Percentiles rank a stretch among this genome's conserved stretches.
Conservation (phyloP, 2,329 filamentous ascomycete genomes). For the Diplodia intermedia region DNA sequence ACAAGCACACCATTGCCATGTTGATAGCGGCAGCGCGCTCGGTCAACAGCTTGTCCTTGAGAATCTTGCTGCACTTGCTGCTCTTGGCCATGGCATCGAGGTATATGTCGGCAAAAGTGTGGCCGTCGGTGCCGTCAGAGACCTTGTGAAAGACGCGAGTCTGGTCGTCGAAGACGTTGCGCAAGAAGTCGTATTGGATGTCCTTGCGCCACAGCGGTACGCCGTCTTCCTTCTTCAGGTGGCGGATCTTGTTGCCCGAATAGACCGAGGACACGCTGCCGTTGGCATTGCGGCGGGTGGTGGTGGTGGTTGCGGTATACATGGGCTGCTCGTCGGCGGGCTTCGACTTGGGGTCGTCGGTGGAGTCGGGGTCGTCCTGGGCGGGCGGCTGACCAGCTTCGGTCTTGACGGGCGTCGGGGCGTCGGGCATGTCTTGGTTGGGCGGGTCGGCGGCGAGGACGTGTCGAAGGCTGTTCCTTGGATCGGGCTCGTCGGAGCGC, state of each 20-base stretch:
- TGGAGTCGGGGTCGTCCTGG: constrained; percentile 44
- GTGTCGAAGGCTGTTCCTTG: constrained; percentile 49
- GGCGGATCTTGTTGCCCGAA: constrained; percentile 78
- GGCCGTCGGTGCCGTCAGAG: constrained; percentile 78
- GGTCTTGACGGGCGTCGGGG: constrained; percentile 37
- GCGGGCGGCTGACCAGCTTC: constrained; percentile 41
- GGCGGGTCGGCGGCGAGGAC: constrained; percentile 46
- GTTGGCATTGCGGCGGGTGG: constrained; percentile 67
- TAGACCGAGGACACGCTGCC: constrained; percentile 71
- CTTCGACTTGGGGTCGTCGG: constrained; percentile 42
- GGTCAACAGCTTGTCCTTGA: constrained; percentile 93
- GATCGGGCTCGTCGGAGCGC: constrained; percentile 40
- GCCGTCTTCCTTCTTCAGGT: constrained; percentile 88
- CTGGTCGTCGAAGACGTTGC: constrained; percentile 78
- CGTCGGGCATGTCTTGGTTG: constrained; percentile 40
- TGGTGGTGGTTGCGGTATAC: constrained; percentile 59
- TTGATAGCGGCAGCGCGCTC: constrained; percentile 92
- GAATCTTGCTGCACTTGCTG: constrained; percentile 98
- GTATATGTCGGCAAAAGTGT: constrained; percentile 90
- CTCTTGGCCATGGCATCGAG: constrained; percentile 98
- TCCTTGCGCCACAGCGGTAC: constrained; percentile 86
- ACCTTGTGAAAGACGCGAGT: constrained; percentile 85
- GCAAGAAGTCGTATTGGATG: constrained; percentile 87
- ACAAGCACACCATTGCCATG: constrained; percentile 98
- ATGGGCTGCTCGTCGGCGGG: constrained; percentile 41